Conservation (phyloP, 352 stramenopile species). For the Globisporangium spinosum region DNA sequence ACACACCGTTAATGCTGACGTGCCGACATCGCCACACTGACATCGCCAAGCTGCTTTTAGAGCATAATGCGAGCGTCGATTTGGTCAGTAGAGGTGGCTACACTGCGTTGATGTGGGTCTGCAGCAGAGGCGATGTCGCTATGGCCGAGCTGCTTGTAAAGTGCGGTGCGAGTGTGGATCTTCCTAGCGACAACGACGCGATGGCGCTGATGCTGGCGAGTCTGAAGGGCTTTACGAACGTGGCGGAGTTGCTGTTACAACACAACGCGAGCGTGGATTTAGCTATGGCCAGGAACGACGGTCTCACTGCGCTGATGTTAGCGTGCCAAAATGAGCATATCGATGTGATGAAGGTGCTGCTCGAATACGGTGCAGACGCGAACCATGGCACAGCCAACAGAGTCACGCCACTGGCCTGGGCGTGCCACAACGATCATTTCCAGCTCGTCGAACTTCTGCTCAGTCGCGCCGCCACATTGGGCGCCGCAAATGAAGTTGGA, state of each 20-base stretch:
- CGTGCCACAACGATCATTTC: neutral
- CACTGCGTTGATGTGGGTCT: neutral
- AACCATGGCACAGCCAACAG: neutral
- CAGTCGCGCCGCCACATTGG: neutral
- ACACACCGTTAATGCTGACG: neutral
- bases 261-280: neutral
- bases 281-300: neutral
- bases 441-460: neutral
- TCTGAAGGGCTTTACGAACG: neutral
- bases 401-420: neutral
- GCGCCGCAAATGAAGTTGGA: neutral
- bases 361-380: neutral
- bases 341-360: neutral
- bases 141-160: neutral
- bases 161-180: neutral
- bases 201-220: constrained; percentile 5
- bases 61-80: neutral
- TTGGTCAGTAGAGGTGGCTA: neutral
- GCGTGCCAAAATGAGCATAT: neutral
- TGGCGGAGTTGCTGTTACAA: neutral
- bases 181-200: neutral
- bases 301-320: neutral
- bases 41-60: neutral
- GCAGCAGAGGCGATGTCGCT: neutral
- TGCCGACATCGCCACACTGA: neutral